These are phyloP conservation scores for Exophiala viscosa DNA, from an alignment of 2,329 filamentous ascomycete genomes.

Conservation along the genomic window DNA sequence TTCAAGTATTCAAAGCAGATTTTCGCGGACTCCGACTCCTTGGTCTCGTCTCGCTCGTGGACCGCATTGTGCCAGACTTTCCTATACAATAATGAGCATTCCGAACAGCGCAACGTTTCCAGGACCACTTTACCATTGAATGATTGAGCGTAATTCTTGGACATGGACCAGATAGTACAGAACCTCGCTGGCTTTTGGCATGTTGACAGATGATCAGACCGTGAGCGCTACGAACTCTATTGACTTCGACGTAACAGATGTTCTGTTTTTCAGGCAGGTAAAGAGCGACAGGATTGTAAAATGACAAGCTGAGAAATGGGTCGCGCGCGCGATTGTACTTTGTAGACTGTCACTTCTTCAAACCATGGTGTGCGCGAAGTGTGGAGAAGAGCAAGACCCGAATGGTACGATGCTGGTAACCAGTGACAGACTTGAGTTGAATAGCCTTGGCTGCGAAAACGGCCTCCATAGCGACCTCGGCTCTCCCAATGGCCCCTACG, in stretches of 20 bases:
- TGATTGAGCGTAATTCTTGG: conserved; percentile 71
- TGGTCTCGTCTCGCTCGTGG: conserved; percentile 71
- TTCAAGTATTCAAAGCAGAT: conserved; percentile 85
- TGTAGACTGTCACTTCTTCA: conserved; percentile 1
- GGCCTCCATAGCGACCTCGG: no score
- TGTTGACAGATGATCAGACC: conserved; percentile 28
- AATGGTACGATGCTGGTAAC: conserved; percentile 16
- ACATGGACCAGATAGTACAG: conserved; percentile 74
- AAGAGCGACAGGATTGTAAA: conserved; percentile 7
- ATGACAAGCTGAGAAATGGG: neutral
- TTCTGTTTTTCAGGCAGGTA: neutral
- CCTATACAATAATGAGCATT: conserved; percentile 48
- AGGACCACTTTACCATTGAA: conserved; percentile 69
- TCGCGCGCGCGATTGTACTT: neutral
- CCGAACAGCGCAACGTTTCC: neutral
- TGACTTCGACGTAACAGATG: neutral
- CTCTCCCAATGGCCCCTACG: no score
- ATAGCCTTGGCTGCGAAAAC: no score
- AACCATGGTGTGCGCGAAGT: conserved; percentile 7
- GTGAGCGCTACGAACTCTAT: neutral
- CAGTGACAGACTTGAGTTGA: neutral
- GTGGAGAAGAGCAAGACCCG: conserved; percentile 12
- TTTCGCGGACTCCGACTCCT: conserved; percentile 69
- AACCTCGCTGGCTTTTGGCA: conserved; percentile 47
- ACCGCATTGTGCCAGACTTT: conserved; percentile 96